Conservation (phyloP, 2,329 filamentous ascomycete species). For the Cordyceps sp. region DNA sequence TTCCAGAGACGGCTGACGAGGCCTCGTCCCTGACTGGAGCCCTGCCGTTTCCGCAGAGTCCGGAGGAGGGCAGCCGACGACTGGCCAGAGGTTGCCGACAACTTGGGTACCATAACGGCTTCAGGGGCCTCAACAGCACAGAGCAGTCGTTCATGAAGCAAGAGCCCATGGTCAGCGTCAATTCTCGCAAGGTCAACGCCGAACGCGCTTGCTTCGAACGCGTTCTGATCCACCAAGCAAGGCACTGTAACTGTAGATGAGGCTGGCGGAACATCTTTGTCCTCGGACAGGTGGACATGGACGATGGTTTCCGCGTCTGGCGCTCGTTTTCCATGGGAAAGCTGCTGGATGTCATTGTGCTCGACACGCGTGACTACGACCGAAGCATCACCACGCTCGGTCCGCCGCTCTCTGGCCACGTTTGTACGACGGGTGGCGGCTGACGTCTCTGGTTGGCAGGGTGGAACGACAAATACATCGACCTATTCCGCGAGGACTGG, state of each 20-base stretch:
- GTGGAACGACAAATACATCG: constrained; percentile 46
- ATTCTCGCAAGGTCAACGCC: constrained; percentile 59
- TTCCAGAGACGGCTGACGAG: not conserved
- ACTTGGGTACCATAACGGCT: constrained; percentile 48
- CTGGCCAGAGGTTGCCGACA: constrained; percentile 36
- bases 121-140: constrained; percentile 44
- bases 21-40: not conserved
- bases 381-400: constrained; percentile 39
- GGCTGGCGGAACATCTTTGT: not conserved
- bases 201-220: constrained; percentile 56
- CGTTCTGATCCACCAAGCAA: constrained; percentile 21
- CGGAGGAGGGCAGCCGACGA: too few relatives aligned
- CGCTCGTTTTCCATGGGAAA: constrained; percentile 48
- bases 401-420: constrained; percentile 1
- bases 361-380: constrained; percentile 55
- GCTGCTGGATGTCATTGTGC: constrained; percentile 49
- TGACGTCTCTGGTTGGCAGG: constrained; percentile 5
- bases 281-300: constrained; percentile 41
- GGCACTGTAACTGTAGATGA: too few relatives aligned
- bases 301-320: constrained; percentile 55
- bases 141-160: constrained; percentile 42
- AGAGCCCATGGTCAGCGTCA: constrained; percentile 53
- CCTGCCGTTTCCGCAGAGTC: constrained; percentile 18
- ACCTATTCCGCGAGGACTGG: constrained; percentile 20
- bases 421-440: not conserved